phyloP scores from a whole-genome alignment of 345 rosid genomes.

The Cochlearia excelsa region DNA sequence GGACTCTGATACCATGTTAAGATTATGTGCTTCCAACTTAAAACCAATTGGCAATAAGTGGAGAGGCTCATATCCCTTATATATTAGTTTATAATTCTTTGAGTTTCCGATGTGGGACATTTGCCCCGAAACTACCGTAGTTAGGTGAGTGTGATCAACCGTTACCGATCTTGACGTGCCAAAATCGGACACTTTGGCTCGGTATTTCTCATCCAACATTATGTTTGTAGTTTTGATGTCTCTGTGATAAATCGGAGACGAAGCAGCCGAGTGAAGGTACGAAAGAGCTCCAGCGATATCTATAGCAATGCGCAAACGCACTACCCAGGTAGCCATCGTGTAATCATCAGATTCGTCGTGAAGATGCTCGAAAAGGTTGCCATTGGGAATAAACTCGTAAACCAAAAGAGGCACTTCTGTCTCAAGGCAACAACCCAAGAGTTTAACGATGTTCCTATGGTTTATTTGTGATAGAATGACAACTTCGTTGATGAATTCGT shows the following conservation, averaged over 20 bases:
- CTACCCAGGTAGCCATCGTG: constrained; percentile 33
- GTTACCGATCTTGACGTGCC: constrained; percentile 48
- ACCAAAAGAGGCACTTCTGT: constrained; percentile 15
- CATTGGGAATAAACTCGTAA: constrained; percentile 18
- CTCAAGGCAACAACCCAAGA: constrained; percentile 22
- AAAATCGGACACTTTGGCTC: constrained; percentile 41
- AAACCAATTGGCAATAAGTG: no score
- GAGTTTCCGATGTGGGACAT: no score
- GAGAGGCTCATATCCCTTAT: no score
- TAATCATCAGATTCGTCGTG: constrained; percentile 8
- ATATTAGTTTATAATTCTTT: no score
- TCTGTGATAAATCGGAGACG: neutral
- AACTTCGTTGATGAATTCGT: constrained; percentile 22
- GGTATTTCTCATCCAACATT: constrained; percentile 4
- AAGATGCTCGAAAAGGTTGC: constrained; percentile 20
- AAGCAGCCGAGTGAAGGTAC: constrained; percentile 28
- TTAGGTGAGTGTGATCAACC: constrained; percentile 15
- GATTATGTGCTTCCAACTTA: no score
- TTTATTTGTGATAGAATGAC: constrained; percentile 18
- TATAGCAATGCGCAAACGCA: constrained; percentile 33
- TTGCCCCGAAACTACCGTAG: constrained; percentile 10
- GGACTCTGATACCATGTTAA: no score
- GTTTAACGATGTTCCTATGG: constrained; percentile 21
- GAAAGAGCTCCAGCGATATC: constrained; percentile 32
- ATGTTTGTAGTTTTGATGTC: constrained; percentile 14